Percentiles rank a stretch among this genome's conserved stretches.
These are phyloP conservation scores for Pichia nakasei DNA, from an alignment of 805 yeast genomes.

Conservation along the genomic window DNA sequence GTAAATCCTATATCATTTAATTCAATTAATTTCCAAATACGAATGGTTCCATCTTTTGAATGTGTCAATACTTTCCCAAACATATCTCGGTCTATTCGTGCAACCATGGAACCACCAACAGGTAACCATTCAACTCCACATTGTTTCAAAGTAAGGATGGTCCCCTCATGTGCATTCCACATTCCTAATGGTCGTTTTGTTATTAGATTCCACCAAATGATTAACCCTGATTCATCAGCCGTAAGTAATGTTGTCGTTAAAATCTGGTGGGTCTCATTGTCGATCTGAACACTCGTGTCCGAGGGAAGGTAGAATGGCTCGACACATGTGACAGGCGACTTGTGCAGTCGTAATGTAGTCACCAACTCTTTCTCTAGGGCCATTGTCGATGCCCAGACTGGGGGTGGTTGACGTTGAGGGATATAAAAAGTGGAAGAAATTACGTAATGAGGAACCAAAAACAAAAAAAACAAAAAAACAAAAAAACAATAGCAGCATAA, in stretches of 20 bases:
- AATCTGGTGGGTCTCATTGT: constrained; percentile 9
- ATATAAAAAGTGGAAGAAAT: too few relatives aligned
- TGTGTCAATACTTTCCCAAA: constrained; percentile 50
- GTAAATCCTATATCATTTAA: constrained; percentile 8
- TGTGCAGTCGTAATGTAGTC: constrained; percentile 8
- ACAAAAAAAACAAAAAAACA: too few relatives aligned
- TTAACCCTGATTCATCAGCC: constrained; percentile 55
- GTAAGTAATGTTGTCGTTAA: constrained; percentile 36
- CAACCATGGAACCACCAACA: constrained; percentile 1
- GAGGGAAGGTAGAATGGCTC: constrained; percentile 9
- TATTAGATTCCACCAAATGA: constrained; percentile 56
- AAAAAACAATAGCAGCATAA: too few relatives aligned
- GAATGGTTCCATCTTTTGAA: constrained; percentile 52
- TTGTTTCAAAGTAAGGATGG: constrained; percentile 42
- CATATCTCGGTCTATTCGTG: constrained; percentile 15
- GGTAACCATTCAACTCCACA: constrained; percentile 28
- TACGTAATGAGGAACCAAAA: too few relatives aligned
- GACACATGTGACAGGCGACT: constrained; percentile 4
- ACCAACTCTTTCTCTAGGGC: constrained; percentile 26
- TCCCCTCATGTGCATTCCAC: constrained; percentile 51
- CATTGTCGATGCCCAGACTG: too few relatives aligned
- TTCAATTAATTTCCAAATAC: constrained; percentile 35
- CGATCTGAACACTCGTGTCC: not conserved
- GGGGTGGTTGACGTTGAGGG: too few relatives aligned
- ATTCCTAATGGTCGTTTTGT: constrained; percentile 46